A percentile compares a stretch with the other conserved stretches of the same genome.
Evolutionary conservation across 1,139 yeast species (phyloP).

Genomic region (Protomyces lactucae-debilis): DNA sequence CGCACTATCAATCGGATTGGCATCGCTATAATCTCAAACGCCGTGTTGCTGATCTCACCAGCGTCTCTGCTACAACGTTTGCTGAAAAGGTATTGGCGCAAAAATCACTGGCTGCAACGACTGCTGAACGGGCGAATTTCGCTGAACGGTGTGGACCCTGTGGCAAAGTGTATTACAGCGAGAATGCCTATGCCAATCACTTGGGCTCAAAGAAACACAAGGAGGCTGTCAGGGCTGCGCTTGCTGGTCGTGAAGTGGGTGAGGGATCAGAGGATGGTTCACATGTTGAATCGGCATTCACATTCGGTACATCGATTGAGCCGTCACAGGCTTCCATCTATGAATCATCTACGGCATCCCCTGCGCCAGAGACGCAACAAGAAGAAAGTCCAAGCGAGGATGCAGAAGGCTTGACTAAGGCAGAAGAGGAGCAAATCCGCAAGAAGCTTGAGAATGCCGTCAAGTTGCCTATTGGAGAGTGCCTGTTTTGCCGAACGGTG

Average conservation of each 20-base stretch:
- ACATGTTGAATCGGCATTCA: slow-evolving; percentile 40
- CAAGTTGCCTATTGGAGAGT: slow-evolving; percentile 12
- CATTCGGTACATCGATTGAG: slow-evolving; percentile 55
- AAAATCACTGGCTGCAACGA: slow-evolving; percentile 42
- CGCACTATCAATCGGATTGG: slow-evolving; percentile 96
- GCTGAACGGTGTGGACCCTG: slow-evolving; percentile 33
- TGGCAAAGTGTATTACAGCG: slow-evolving; percentile 33
- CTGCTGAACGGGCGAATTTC: slow-evolving; percentile 36
- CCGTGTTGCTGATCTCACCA: slow-evolving; percentile 77
- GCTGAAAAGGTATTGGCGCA: slow-evolving; percentile 63
- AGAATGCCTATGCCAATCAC: slow-evolving; percentile 35
- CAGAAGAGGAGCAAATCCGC: slow-evolving; percentile 40
- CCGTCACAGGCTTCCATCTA: slow-evolving; percentile 65
- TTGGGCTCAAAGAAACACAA: slow-evolving; percentile 32
- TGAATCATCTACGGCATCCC: slow-evolving; percentile 42
- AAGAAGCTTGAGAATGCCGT: slow-evolving; percentile 36
- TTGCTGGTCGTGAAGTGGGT: slow-evolving; percentile 11
- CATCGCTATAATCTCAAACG: slow-evolving; percentile 88
- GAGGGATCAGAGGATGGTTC: slow-evolving; percentile 32
- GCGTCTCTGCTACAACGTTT: slow-evolving; percentile 73
- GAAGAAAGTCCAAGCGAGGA: neutral
- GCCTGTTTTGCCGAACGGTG: slow-evolving; percentile 21
- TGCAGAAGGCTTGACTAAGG: slow-evolving; percentile 29
- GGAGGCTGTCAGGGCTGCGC: slow-evolving; percentile 24
- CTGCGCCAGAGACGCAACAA: neutral